Percentiles rank a stretch among this genome's conserved stretches.
Conservation (phyloP, 1,284 basidiomycete genomes). For the Singerocomus rubriflavus region DNA sequence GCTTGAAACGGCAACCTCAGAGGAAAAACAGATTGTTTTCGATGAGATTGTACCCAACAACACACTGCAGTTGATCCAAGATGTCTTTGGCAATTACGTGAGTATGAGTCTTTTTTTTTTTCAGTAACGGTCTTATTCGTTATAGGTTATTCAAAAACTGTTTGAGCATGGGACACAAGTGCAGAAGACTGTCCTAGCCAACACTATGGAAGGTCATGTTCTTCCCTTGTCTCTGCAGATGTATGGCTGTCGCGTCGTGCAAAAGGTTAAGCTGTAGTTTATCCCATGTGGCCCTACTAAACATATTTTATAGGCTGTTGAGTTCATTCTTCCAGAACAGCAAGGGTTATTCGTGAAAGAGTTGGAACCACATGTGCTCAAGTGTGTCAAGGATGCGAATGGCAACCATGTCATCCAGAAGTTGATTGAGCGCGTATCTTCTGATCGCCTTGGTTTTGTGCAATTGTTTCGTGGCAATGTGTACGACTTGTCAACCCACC, state of each 20-base stretch:
- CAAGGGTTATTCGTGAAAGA: conserved; percentile 76
- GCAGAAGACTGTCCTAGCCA: conserved; percentile 73
- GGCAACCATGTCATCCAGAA: conserved; percentile 96
- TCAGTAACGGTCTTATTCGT: conserved; percentile 11
- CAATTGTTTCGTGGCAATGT: conserved; percentile 80
- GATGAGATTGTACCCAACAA: conserved; percentile 85
- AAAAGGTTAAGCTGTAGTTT: conserved; percentile 54
- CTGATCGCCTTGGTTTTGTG: conserved; percentile 77
- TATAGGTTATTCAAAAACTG: conserved; percentile 89
- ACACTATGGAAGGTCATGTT: conserved; percentile 79
- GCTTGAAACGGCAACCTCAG: conserved; percentile 70
- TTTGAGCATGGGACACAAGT: conserved; percentile 84
- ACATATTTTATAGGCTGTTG: conserved; percentile 63
- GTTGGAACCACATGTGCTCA: conserved; percentile 78
- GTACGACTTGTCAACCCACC: conserved; percentile 83
- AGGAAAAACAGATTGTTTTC: conserved; percentile 83
- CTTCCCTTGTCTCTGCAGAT: conserved; percentile 84
- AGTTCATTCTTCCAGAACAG: conserved; percentile 76
- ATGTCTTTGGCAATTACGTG: conserved; percentile 98
- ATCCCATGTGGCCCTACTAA: conserved; percentile 4
- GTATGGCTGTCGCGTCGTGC: conserved; percentile 94
- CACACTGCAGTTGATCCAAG: conserved; percentile 79
- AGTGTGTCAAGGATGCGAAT: conserved; percentile 90
- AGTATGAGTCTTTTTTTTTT: conserved; percentile 23
- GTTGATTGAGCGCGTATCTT: conserved; percentile 76